phyloP scores from a whole-genome alignment of 768 basidiomycete genomes.

The Sarcomyxa edulis region DNA sequence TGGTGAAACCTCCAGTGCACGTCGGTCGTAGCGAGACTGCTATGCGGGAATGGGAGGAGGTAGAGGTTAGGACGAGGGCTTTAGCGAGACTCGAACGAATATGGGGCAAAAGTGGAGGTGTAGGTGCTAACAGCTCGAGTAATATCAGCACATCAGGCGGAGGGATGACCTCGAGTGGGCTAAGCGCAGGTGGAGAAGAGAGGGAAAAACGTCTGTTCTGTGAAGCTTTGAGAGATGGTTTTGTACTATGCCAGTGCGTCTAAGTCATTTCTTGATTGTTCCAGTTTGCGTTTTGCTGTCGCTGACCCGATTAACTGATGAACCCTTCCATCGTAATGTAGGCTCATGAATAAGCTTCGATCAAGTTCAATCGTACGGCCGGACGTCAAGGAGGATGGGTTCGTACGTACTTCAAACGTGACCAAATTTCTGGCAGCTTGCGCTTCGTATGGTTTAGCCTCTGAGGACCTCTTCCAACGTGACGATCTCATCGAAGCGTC shows the following conservation, averaged over 20 bases:
- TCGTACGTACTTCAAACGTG: constrained; percentile 63
- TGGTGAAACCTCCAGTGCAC: constrained; percentile 55
- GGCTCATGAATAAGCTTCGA: constrained; percentile 76
- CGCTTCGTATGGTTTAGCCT: constrained; percentile 55
- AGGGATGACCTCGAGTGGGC: constrained; percentile 24
- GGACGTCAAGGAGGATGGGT: constrained; percentile 62
- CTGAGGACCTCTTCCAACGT: constrained; percentile 60
- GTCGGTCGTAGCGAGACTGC: constrained; percentile 44
- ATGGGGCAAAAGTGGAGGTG: constrained; percentile 62
- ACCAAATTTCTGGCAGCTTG: constrained; percentile 77
- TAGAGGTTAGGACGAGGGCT: constrained; percentile 58
- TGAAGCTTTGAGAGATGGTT: constrained; percentile 79
- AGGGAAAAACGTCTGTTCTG: constrained; percentile 68
- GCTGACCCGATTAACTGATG: constrained; percentile 11
- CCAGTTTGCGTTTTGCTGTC: constrained; percentile 11
- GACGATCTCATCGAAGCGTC: constrained; percentile 64
- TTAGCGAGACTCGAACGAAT: constrained; percentile 67
- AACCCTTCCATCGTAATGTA: constrained; percentile 20
- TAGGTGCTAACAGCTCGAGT: constrained; percentile 29
- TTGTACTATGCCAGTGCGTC: constrained; percentile 86
- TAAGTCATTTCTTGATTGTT: too few relatives aligned
- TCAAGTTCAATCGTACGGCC: constrained; percentile 55
- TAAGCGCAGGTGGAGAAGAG: constrained; percentile 60
- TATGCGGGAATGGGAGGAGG: constrained; percentile 65
- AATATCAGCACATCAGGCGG: constrained; percentile 29